A percentile compares a stretch with the other conserved stretches of the same genome.
Conservation (phyloP, 495 filamentous ascomycete genomes). For the Astrothelium subdiscretum region DNA sequence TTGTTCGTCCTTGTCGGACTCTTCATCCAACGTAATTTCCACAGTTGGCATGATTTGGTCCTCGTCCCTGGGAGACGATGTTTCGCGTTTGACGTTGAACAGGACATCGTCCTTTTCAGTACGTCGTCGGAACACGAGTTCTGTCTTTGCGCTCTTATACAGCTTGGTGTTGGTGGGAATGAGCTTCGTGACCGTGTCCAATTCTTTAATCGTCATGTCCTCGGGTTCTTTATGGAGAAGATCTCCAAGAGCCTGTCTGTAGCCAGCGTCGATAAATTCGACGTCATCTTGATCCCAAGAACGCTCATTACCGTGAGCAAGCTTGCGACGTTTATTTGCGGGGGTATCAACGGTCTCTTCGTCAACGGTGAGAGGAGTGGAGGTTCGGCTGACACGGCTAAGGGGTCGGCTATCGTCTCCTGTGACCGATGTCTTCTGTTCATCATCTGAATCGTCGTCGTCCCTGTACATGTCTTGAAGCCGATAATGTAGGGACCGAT, state of each 20-base stretch:
- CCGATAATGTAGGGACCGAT: conserved; percentile 44
- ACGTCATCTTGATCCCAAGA: conserved; percentile 27
- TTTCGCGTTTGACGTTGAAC: conserved; percentile 41
- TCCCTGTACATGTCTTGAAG: conserved; percentile 30
- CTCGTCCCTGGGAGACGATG: background rate
- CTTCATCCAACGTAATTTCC: conserved; percentile 19
- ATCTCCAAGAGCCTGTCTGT: conserved; percentile 26
- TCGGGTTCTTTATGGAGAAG: conserved; percentile 33
- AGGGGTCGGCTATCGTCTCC: conserved; percentile 69
- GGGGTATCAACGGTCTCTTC: conserved; percentile 36
- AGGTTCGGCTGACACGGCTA: conserved; percentile 62
- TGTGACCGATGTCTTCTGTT: conserved; percentile 41
- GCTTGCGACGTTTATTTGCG: conserved; percentile 26
- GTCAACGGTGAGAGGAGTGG: conserved; percentile 45
- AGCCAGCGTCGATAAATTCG: conserved; percentile 25
- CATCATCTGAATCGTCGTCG: conserved; percentile 46
- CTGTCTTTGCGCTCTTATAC: conserved; percentile 53
- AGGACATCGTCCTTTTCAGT: conserved; percentile 68
- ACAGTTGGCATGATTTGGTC: conserved; percentile 4
- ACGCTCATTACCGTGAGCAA: conserved; percentile 8
- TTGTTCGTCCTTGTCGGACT: conserved; percentile 29
- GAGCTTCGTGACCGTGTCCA: conserved; percentile 29
- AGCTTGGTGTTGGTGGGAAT: conserved; percentile 46
- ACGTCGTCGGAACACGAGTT: conserved; percentile 53
- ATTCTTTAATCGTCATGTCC: conserved; percentile 31